Percentiles rank a stretch among this genome's conserved stretches.
These are phyloP conservation scores for Trametes gibbosa DNA, from an alignment of 768 basidiomycete genomes.

Conservation along the genomic window DNA sequence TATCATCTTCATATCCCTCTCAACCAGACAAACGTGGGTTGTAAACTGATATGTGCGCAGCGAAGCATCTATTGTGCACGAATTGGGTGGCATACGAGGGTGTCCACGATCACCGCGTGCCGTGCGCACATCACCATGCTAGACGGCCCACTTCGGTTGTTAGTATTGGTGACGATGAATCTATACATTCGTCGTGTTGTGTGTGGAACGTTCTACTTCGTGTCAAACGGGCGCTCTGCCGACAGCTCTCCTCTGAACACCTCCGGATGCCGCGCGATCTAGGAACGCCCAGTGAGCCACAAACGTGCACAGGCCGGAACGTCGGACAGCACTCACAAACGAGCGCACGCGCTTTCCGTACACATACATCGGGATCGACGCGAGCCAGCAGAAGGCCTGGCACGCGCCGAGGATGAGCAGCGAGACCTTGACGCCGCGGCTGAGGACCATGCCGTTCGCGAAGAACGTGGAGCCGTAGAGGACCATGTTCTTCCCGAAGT, in stretches of 20 bases:
- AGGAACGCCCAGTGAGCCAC: neutral
- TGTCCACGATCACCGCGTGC: too few relatives aligned
- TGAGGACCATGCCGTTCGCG: conserved; percentile 40
- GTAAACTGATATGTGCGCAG: too few relatives aligned
- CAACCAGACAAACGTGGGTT: too few relatives aligned
- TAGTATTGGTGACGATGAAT: too few relatives aligned
- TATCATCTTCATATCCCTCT: too few relatives aligned
- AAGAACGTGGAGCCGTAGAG: conserved; percentile 46
- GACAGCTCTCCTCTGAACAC: neutral
- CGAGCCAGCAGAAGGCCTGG: conserved; percentile 40
- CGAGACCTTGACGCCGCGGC: conserved; percentile 38
- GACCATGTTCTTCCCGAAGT: conserved; percentile 44
- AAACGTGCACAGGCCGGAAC: neutral
- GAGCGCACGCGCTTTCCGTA: conserved; percentile 43
- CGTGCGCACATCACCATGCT: too few relatives aligned
- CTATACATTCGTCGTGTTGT: too few relatives aligned
- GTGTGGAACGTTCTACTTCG: neutral
- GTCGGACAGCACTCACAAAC: conserved; percentile 32
- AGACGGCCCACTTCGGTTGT: too few relatives aligned
- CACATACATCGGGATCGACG: conserved; percentile 44
- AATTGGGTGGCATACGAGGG: too few relatives aligned
- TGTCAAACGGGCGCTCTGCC: neutral
- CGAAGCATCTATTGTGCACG: too few relatives aligned
- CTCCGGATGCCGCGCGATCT: conserved; percentile 8
- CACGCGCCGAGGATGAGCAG: conserved; percentile 40